Conservation (phyloP, 2,329 filamentous ascomycete genomes). For the Penicillium sp. region DNA sequence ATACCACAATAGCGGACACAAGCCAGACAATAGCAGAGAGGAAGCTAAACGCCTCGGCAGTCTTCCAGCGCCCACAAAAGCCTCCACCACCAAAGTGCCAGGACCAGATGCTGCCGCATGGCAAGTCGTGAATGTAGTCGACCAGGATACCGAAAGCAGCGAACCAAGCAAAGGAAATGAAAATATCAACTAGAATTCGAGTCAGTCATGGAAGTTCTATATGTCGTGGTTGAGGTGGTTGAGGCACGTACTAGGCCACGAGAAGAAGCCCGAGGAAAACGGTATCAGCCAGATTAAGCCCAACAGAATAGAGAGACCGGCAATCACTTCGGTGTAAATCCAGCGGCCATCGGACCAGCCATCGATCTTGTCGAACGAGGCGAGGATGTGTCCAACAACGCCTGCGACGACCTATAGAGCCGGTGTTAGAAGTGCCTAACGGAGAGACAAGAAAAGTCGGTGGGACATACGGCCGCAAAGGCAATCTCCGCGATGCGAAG, state of each 20-base stretch:
- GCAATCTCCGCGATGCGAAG: slow-evolving; percentile 69
- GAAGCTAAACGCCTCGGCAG: slow-evolving; percentile 74
- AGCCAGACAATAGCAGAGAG: slow-evolving; percentile 75
- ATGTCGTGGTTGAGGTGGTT: not conserved
- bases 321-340: slow-evolving; percentile 77
- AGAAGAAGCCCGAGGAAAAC: slow-evolving; percentile 69
- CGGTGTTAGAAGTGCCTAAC: not conserved
- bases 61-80: slow-evolving; percentile 72
- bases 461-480: slow-evolving; percentile 66
- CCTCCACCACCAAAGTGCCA: slow-evolving; percentile 62
- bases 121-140: slow-evolving; percentile 58
- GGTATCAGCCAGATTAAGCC: slow-evolving; percentile 75
- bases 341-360: slow-evolving; percentile 67
- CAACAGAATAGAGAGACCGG: slow-evolving; percentile 71
- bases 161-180: slow-evolving; percentile 74
- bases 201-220: slow-evolving; percentile 12
- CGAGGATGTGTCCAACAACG: slow-evolving; percentile 70
- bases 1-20: slow-evolving; percentile 63
- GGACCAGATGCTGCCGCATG: slow-evolving; percentile 64
- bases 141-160: slow-evolving; percentile 71
- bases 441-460: not conserved
- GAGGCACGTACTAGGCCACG: slow-evolving; percentile 62
- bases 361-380: slow-evolving; percentile 54
- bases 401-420: slow-evolving; percentile 64
- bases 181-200: slow-evolving; percentile 61